Percentiles rank a stretch among this genome's conserved stretches.
Evolutionary conservation across 345 rosid species (phyloP).

Genomic region (Lenwebbia sp.): DNA sequence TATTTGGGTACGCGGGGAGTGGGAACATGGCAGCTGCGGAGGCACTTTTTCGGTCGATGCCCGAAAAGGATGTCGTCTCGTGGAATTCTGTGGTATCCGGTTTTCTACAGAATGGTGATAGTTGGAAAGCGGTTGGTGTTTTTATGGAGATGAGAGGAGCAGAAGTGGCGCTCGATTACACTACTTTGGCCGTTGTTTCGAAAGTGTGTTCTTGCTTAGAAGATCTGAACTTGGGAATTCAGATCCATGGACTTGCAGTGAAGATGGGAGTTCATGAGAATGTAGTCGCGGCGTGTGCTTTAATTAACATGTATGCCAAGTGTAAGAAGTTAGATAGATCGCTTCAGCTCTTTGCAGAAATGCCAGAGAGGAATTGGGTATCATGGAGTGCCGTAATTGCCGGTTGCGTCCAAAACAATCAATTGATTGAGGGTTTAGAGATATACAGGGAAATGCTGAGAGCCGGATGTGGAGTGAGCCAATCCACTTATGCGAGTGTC

Average conservation of each 20-base stretch:
- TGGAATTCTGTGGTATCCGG: slow-evolving; percentile 93
- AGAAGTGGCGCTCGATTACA: slow-evolving; percentile 28
- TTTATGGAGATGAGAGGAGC: slow-evolving; percentile 51
- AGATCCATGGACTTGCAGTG: slow-evolving; percentile 57
- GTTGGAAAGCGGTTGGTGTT: slow-evolving; percentile 23
- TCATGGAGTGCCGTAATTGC: slow-evolving; percentile 89
- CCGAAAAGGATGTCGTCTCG: slow-evolving; percentile 60
- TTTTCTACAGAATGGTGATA: slow-evolving; percentile 45
- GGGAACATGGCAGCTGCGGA: slow-evolving; percentile 44
- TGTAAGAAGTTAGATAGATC: slow-evolving; percentile 52
- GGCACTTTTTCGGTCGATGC: slow-evolving; percentile 41
- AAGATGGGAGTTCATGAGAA: slow-evolving; percentile 43
- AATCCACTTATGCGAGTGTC: slow-evolving; percentile 82
- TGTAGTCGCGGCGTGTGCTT: slow-evolving; percentile 70
- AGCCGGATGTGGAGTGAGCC: slow-evolving; percentile 43
- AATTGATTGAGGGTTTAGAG: slow-evolving; percentile 33
- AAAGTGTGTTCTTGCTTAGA: slow-evolving; percentile 51
- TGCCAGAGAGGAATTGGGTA: slow-evolving; percentile 62
- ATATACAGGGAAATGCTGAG: slow-evolving; percentile 66
- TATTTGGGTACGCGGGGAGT: slow-evolving; percentile 43
- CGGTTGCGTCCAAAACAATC: slow-evolving; percentile 60
- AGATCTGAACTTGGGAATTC: slow-evolving; percentile 37
- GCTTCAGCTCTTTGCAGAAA: slow-evolving; percentile 35
- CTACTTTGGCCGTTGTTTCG: slow-evolving; percentile 53
- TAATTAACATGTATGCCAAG: slow-evolving; percentile 88